Evolutionary conservation across 768 basidiomycete species (phyloP).

Genomic region (Tricholoma bakamatsutake): DNA sequence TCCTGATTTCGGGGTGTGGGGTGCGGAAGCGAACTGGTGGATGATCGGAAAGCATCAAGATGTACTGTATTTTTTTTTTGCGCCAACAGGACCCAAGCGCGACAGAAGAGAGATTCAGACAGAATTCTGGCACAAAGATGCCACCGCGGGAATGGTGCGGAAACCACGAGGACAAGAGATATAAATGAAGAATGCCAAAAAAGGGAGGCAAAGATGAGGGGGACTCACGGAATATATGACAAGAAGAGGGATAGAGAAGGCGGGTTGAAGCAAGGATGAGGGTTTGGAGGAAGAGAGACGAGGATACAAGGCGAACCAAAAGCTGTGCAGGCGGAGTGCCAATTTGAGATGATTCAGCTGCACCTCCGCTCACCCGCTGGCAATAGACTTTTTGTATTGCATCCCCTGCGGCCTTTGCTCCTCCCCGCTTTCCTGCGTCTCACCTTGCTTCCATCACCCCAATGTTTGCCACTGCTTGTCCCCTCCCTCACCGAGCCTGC

Average conservation of each 20-base stretch:
- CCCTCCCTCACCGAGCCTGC: no score
- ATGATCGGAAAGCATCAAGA: conserved; percentile 6
- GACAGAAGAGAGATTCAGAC: conserved; percentile 6
- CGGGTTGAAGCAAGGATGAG: conserved; percentile 19
- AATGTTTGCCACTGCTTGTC: no score
- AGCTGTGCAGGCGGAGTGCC: conserved; percentile 47
- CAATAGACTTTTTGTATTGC: no score
- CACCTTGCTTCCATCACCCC: no score
- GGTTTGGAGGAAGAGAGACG: conserved; percentile 19
- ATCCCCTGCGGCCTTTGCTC: no score
- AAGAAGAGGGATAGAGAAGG: conserved; percentile 7
- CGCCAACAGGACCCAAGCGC: background rate
- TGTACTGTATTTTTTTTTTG: background rate
- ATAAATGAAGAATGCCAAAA: conserved; percentile 3
- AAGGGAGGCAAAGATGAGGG: conserved; percentile 3
- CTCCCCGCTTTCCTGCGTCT: no score
- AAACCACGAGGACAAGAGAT: conserved; percentile 6
- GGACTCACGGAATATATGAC: conserved; percentile 18
- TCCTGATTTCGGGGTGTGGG: conserved; percentile 30
- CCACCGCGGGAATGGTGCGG: conserved; percentile 11
- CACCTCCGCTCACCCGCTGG: background rate
- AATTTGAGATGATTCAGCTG: conserved; percentile 17
- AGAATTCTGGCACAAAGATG: conserved; percentile 4
- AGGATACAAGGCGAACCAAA: conserved; percentile 38
- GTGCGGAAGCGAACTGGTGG: conserved; percentile 5